phyloP scores from a whole-genome alignment of 768 basidiomycete species.

The Tephrocybe sp. region DNA sequence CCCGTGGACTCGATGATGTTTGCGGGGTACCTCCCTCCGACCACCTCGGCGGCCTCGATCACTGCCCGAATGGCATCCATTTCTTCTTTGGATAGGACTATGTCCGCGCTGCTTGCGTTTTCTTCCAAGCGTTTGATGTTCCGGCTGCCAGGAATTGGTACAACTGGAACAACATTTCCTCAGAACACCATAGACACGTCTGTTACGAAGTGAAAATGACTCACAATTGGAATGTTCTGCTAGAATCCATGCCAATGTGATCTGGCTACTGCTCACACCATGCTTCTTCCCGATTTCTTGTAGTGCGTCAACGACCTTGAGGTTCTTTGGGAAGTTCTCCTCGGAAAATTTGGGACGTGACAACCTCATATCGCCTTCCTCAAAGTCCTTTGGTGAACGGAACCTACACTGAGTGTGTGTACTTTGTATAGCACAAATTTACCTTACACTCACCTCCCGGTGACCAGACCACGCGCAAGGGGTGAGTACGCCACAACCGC shows the following conservation, averaged over 20 bases:
- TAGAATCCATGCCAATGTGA: slow-evolving; percentile 48
- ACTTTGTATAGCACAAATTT: neutral
- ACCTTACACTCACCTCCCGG: slow-evolving; percentile 37
- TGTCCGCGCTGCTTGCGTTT: slow-evolving; percentile 2
- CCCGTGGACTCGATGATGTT: neutral
- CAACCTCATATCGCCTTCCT: slow-evolving; percentile 34
- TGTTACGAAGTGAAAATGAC: neutral
- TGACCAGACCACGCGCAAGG: slow-evolving; percentile 47
- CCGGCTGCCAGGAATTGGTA: slow-evolving; percentile 5
- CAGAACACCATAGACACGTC: too few relatives aligned
- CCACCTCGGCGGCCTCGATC: slow-evolving; percentile 1
- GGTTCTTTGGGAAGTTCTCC: slow-evolving; percentile 44
- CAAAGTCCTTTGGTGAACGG: slow-evolving; percentile 41
- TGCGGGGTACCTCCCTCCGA: neutral
- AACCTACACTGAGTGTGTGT: slow-evolving; percentile 16
- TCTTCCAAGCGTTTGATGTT: slow-evolving; percentile 2
- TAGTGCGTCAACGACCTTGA: slow-evolving; percentile 35
- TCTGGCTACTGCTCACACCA: slow-evolving; percentile 39
- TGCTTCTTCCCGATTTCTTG: slow-evolving; percentile 32
- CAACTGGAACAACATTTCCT: neutral
- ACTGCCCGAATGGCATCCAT: neutral
- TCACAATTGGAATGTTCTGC: slow-evolving; percentile 24
- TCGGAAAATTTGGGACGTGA: slow-evolving; percentile 35
- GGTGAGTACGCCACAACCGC: slow-evolving; percentile 50
- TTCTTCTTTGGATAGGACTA: neutral